Evolutionary conservation across 352 stramenopile genomes (phyloP).

Genomic region (Globisporangium megalacanthum): DNA sequence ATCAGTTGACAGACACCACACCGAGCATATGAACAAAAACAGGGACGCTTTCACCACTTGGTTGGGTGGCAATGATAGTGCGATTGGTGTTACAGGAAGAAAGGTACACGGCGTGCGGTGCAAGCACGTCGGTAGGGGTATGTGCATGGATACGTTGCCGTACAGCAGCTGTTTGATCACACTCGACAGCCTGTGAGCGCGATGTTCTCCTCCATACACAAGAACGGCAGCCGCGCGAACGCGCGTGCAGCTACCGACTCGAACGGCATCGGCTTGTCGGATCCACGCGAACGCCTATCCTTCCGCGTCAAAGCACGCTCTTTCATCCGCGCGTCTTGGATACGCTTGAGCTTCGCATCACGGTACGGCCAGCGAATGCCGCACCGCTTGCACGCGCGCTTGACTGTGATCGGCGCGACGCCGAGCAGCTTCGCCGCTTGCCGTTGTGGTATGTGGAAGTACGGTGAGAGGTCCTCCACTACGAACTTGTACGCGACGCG

Average conservation of each 20-base stretch:
- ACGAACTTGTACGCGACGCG: constrained; percentile 38
- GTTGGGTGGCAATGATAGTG: not conserved
- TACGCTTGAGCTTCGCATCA: constrained; percentile 20
- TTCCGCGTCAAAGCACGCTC: not conserved
- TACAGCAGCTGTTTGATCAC: not conserved
- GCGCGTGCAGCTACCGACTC: constrained; percentile 6
- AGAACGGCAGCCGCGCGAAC: constrained; percentile 8
- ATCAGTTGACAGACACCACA: too few relatives aligned
- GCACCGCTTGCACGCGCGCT: constrained; percentile 30
- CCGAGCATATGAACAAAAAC: too few relatives aligned
- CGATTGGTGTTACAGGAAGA: not conserved
- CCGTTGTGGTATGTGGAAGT: constrained; percentile 46
- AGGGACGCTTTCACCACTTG: not conserved
- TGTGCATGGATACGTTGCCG: too few relatives aligned
- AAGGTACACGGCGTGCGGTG: not conserved
- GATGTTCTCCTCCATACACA: constrained; percentile 10
- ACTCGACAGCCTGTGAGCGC: not conserved
- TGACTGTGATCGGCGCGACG: constrained; percentile 37
- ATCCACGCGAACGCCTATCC: too few relatives aligned
- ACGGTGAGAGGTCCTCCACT: constrained; percentile 26
- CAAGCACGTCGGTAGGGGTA: not conserved
- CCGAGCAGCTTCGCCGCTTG: constrained; percentile 20
- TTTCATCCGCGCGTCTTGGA: constrained; percentile 4
- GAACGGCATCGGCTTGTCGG: not conserved
- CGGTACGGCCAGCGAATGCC: constrained; percentile 34